These are phyloP conservation scores for Diospyros lotus DNA, from an alignment of 148 eudicot species.

Conservation along the genomic window DNA sequence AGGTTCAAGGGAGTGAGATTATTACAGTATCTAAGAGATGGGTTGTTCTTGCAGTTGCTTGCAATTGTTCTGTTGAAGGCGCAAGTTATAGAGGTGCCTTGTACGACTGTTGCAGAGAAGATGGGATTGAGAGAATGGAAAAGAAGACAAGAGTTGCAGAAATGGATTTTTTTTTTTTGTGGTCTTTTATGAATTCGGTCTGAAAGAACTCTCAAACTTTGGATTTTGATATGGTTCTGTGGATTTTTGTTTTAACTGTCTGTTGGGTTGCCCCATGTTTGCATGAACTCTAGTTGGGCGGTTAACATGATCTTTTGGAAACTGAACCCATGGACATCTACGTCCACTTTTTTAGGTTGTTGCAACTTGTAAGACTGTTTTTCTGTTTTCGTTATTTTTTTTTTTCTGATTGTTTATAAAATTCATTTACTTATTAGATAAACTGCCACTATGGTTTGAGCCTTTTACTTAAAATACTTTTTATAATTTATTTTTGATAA, in stretches of 20 bases:
- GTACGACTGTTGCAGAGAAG: conserved; percentile 19
- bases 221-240: not conserved
- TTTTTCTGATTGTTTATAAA: too few relatives aligned
- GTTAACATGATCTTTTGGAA: not conserved
- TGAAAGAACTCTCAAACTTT: too few relatives aligned
- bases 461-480: too few relatives aligned
- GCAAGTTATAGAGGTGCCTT: conserved; percentile 27
- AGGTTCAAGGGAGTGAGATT: conserved; percentile 20
- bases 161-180: not conserved
- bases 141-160: conserved; percentile 7
- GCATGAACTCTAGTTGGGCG: not conserved
- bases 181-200: conserved; percentile 9
- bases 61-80: conserved; percentile 29
- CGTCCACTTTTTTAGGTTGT: too few relatives aligned
- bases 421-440: too few relatives aligned
- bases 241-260: not conserved
- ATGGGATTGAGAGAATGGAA: not conserved
- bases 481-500: too few relatives aligned
- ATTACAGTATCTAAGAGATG: conserved; percentile 33
- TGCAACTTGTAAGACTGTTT: too few relatives aligned
- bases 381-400: too few relatives aligned
- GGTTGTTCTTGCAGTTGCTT: conserved; percentile 29
- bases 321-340: too few relatives aligned
- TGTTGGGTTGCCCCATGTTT: not conserved
- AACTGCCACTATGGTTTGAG: too few relatives aligned